Evolutionary conservation across 2,329 filamentous ascomycete species (phyloP).

Genomic region (Pyricularia grisea): DNA sequence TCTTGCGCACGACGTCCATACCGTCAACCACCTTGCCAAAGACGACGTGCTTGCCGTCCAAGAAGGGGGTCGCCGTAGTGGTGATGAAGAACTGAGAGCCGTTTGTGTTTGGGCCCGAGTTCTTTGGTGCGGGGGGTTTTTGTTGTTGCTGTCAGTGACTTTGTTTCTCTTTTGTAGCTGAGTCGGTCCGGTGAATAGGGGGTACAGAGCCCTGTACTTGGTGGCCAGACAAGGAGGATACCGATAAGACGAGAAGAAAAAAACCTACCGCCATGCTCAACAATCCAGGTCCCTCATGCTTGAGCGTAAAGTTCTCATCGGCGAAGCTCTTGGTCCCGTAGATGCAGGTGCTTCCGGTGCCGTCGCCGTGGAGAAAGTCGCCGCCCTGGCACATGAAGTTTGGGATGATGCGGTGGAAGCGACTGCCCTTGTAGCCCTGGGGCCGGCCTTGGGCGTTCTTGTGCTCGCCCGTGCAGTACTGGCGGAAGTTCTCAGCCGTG

Average conservation of each 20-base stretch:
- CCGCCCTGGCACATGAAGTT: slow-evolving; percentile 98
- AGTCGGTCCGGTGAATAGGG: background rate
- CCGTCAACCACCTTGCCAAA: slow-evolving; percentile 87
- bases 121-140: slow-evolving; percentile 36
- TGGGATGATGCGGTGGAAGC: slow-evolving; percentile 91
- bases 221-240: too few relatives aligned
- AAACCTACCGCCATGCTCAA: slow-evolving; percentile 82
- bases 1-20: slow-evolving; percentile 84
- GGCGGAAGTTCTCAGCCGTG: slow-evolving; percentile 93
- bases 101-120: slow-evolving; percentile 85
- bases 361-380: slow-evolving; percentile 84
- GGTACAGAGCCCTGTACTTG: background rate
- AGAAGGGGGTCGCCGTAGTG: slow-evolving; percentile 73
- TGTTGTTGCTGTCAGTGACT: background rate
- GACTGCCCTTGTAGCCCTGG: slow-evolving; percentile 89
- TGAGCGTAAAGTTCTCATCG: slow-evolving; percentile 80
- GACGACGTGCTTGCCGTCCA: slow-evolving; percentile 91
- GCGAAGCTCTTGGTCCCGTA: slow-evolving; percentile 78
- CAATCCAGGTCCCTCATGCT: slow-evolving; percentile 71
- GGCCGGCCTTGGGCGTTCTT: slow-evolving; percentile 69
- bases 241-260: background rate
- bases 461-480: slow-evolving; percentile 91
- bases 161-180: background rate
- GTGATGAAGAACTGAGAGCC: slow-evolving; percentile 98
- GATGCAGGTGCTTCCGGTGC: slow-evolving; percentile 79